Base-by-base conservation (phyloP, 108 stramenopile species). In the Cylindrotheca fusiformis region DNA sequence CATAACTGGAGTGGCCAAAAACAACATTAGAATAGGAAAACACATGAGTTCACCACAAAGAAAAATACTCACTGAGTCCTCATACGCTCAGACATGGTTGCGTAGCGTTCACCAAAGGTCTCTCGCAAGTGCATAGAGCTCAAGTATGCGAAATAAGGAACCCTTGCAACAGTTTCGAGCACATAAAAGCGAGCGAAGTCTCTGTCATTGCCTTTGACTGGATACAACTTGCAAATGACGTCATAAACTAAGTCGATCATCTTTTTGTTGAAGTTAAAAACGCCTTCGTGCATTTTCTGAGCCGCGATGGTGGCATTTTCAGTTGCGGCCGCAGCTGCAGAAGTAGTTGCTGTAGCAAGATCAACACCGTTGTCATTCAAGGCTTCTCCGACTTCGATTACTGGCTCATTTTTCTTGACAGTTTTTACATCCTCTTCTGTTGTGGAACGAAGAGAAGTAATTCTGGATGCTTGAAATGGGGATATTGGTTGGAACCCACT, bases 101-200 rank as follows among this genome's bases (percentile, higher is more conserved):
- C 20, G 32, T 49, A 56, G 1, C 71, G 71, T 26, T 59, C 63
- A 0, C 97, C 97, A 46, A 96, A 50, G 2, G 95, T 93, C 75
- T 97, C 97, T 53, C 90, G 93, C 1, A 96, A 65, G 70, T 97
- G 97, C 28, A 97, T 77, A 18, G 93, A 84, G 18, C 76, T 74
- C 55, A 86, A 59, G 73, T 96, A 96, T 52, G 91, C 79, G 72
- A 98, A 98, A 84, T 98, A 98, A 1, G 97, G 97, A 3, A 97
- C 82, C 4, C 97, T 75, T 6, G 97, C 97, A 20, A 98, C 86
- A 0, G 95, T 98, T 69, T 98, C 97, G 20, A 98, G 63, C 25
- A 84, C 87, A 48, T 86, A 95, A 60, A 98, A 98, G 58, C 97
- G 76, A 10, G 88, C 86, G 62, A 58, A 81, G 48, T 64, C 71